Evolutionary conservation across 1,284 basidiomycete genomes (phyloP).

Genomic region (Fomitopsis palustris): DNA sequence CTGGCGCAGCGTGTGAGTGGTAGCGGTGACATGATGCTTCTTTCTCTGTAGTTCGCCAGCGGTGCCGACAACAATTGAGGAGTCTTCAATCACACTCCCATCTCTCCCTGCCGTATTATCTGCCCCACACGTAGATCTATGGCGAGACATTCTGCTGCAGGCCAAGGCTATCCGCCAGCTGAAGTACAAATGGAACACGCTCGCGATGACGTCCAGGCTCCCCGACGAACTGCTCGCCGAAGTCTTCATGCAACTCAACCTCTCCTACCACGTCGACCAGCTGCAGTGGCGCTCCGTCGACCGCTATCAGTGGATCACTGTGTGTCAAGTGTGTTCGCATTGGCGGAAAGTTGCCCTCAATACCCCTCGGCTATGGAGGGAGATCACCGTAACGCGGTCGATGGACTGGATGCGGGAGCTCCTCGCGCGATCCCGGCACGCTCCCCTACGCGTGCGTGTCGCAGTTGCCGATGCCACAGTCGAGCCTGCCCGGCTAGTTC

Average conservation of each 20-base stretch:
- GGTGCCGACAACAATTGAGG: background rate
- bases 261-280: background rate
- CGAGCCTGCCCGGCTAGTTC: background rate
- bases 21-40: too few relatives aligned
- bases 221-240: background rate
- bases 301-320: background rate
- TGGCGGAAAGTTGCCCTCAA: background rate
- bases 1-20: too few relatives aligned
- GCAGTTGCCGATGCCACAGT: background rate
- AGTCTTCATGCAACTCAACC: background rate
- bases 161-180: background rate
- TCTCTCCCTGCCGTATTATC: background rate
- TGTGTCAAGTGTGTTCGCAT: background rate
- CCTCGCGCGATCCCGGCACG: background rate
- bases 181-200: background rate
- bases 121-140: background rate
- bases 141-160: background rate
- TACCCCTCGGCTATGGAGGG: background rate
- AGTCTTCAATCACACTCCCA: background rate
- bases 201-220: background rate
- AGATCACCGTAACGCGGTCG: background rate
- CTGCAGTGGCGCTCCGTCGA: background rate
- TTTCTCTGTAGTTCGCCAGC: too few relatives aligned
- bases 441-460: background rate
- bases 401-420: background rate